Evolutionary conservation across 2,329 filamentous ascomycete species (phyloP).

Genomic region (Ceratocystiopsis sp.): DNA sequence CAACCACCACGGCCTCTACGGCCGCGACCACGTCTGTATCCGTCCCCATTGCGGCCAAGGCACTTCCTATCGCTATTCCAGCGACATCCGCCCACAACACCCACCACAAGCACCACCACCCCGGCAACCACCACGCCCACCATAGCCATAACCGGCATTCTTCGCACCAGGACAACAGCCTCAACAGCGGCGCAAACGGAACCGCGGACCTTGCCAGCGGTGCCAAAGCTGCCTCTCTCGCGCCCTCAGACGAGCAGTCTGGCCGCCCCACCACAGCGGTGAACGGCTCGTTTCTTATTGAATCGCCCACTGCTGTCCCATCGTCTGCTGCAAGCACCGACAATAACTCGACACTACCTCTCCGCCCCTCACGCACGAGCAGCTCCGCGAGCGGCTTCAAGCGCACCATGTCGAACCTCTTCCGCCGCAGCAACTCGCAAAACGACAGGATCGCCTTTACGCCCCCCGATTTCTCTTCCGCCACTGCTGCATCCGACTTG

Average conservation of each 20-base stretch:
- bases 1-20: background rate
- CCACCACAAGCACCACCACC: background rate
- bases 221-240: background rate
- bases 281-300: conserved; percentile 6
- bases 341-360: conserved; percentile 1
- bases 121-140: conserved; percentile 5
- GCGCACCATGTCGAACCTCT: conserved; percentile 32
- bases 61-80: too few relatives aligned
- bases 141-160: background rate
- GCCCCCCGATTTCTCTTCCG: conserved; percentile 4
- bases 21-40: too few relatives aligned
- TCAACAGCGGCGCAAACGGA: background rate
- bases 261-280: conserved; percentile 7
- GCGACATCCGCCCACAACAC: too few relatives aligned
- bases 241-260: background rate
- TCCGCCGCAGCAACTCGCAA: conserved; percentile 25
- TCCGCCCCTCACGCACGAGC: conserved; percentile 25
- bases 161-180: background rate
- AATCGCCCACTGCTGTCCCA: background rate
- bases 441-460: conserved; percentile 12
- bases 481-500: conserved; percentile 11
- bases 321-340: conserved; percentile 6
- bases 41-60: too few relatives aligned
- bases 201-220: too few relatives aligned
- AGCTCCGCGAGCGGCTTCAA: conserved; percentile 24